Base-by-base conservation (phyloP, 2,329 filamentous ascomycete species). In the Fusarium miscanthi region DNA sequence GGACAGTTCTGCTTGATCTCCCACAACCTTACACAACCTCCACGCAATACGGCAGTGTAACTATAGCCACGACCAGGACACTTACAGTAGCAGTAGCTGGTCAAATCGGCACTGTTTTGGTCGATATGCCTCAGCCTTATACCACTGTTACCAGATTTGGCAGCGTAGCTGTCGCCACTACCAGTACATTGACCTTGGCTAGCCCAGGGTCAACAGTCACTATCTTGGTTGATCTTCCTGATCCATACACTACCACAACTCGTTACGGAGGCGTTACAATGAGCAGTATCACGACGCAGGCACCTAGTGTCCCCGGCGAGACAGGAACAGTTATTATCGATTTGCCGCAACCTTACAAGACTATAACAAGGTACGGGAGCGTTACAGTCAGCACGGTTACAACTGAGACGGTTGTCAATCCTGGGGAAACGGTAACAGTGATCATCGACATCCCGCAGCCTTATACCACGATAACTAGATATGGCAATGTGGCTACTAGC, bases 51-150 rank as follows among this genome's bases (percentile, higher is more conserved):
- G 59, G 61, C 5, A 33, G n/a, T 11, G 40, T 53, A 13, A 45
- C 45, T 33, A 8, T 10, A 6, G 31, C 54, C 14, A 38, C 38
- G 5, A 63, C 54, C 5, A 48, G 42, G 16, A 63, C 43, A 8
- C 14, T 63, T 12, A 19, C 30, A 11, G 35, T 37, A 6, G 9
- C 37, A n/a, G n/a, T 21, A 9, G 38, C 48, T 30, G 61, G 56
- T 1, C 25, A 45, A 8, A 30, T 27, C 4, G 61, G 40, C 5
- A 64, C 45, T 27, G 49, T 66, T 8, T 25, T 63, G 2, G 23
- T 57, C 2, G 49, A 66, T 38, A 31, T 64, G 8, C 42, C 59
- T 2, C 63, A 66, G 11, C 59, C 49, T 17, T 66, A 58, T 4
- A 45, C 27, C 3, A 58, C 51, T 4, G 17, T 38, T 2, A 66